These are phyloP conservation scores for Phytophthora brassicae DNA, from an alignment of 352 stramenopile species.

Conservation along the genomic window DNA sequence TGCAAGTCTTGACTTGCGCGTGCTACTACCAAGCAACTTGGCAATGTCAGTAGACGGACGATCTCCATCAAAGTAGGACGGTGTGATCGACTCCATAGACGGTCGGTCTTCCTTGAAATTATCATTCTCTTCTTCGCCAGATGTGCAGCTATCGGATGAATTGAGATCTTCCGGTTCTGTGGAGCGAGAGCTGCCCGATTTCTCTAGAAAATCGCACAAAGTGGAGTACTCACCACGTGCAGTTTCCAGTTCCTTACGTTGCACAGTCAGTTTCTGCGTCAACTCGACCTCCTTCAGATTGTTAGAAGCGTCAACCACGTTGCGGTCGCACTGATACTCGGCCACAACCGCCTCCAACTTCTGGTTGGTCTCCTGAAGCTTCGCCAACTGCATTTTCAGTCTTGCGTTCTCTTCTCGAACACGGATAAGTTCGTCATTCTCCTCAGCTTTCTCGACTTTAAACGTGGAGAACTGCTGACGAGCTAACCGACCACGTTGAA, in stretches of 20 bases:
- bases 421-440: slow-evolving; percentile 37
- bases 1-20: slow-evolving; percentile 31
- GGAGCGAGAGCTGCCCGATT: slow-evolving; percentile 47
- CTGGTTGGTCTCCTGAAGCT: slow-evolving; percentile 61
- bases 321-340: slow-evolving; percentile 55
- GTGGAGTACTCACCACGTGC: slow-evolving; percentile 46
- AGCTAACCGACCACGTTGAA: slow-evolving; percentile 48
- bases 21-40: slow-evolving; percentile 34
- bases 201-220: slow-evolving; percentile 50
- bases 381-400: slow-evolving; percentile 56
- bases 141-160: slow-evolving; percentile 38
- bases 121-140: slow-evolving; percentile 33
- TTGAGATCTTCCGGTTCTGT: slow-evolving; percentile 50
- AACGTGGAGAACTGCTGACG: slow-evolving; percentile 59
- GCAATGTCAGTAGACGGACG: slow-evolving; percentile 49
- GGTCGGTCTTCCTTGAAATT: slow-evolving; percentile 37
- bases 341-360: slow-evolving; percentile 59
- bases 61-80: slow-evolving; percentile 45
- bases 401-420: slow-evolving; percentile 55
- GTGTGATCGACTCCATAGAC: slow-evolving; percentile 25
- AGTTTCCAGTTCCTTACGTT: slow-evolving; percentile 50
- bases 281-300: slow-evolving; percentile 58
- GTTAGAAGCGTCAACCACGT: slow-evolving; percentile 60
- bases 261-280: slow-evolving; percentile 52
- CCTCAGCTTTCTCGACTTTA: slow-evolving; percentile 48